These are phyloP conservation scores for Coprinopsis sp. DNA, from an alignment of 768 basidiomycete species.

Conservation along the genomic window DNA sequence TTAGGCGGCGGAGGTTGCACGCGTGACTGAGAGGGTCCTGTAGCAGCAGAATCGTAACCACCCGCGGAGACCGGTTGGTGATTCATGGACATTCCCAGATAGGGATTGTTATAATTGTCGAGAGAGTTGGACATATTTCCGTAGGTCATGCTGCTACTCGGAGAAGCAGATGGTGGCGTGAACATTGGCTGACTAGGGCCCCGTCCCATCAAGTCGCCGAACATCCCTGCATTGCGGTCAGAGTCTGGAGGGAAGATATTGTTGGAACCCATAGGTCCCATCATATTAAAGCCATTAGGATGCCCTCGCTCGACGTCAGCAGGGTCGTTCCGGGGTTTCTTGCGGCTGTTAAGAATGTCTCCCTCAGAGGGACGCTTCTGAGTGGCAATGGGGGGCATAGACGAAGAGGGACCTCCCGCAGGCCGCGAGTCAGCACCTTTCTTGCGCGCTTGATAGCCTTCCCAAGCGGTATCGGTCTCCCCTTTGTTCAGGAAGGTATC, in stretches of 20 bases:
- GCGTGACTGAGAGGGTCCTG: not conserved
- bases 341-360: slow-evolving; percentile 36
- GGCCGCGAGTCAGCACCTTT: slow-evolving; percentile 27
- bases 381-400: slow-evolving; percentile 16
- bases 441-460: slow-evolving; percentile 78
- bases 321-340: slow-evolving; percentile 48
- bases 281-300: slow-evolving; percentile 49
- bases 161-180: slow-evolving; percentile 40
- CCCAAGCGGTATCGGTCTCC: slow-evolving; percentile 92
- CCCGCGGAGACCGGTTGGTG: slow-evolving; percentile 30
- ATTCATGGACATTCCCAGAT: slow-evolving; percentile 55
- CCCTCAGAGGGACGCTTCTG: slow-evolving; percentile 57
- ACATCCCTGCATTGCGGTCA: slow-evolving; percentile 47
- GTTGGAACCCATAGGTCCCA: slow-evolving; percentile 49
- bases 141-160: slow-evolving; percentile 40
- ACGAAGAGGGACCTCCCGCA: slow-evolving; percentile 1
- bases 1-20: slow-evolving; percentile 8
- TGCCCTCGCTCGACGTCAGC: slow-evolving; percentile 30
- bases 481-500: slow-evolving; percentile 77
- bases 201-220: slow-evolving; percentile 57
- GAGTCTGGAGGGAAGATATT: slow-evolving; percentile 43
- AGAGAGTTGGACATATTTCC: slow-evolving; percentile 29
- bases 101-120: slow-evolving; percentile 41
- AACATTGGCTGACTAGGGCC: slow-evolving; percentile 58
- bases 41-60: slow-evolving; percentile 4